Evolutionary conservation across 192 early-diverging fungal species (phyloP).

Genomic region (Geranomyces michiganensis): DNA sequence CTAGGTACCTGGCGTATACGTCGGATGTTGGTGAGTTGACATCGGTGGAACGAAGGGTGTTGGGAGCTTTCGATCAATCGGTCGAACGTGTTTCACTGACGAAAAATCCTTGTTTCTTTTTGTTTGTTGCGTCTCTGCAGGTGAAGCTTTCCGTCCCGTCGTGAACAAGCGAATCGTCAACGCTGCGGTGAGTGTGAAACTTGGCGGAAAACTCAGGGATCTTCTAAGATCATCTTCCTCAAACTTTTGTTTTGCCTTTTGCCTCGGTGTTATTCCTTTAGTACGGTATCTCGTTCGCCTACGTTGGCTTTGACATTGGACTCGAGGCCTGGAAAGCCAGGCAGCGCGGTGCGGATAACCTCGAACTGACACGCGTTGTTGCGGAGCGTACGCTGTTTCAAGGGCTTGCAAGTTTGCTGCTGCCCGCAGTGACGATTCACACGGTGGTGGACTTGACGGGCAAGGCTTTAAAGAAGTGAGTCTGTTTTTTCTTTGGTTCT

Average conservation of each 20-base stretch:
- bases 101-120: too few relatives aligned
- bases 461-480: constrained; percentile 36
- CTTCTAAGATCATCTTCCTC: too few relatives aligned
- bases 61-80: too few relatives aligned
- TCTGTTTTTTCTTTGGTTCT: neutral
- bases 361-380: constrained; percentile 50
- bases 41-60: too few relatives aligned
- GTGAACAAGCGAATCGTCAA: constrained; percentile 57
- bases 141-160: constrained; percentile 71
- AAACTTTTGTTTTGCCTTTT: neutral
- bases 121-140: neutral
- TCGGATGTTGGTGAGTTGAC: constrained; percentile 57
- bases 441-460: constrained; percentile 59
- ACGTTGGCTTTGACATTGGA: constrained; percentile 62
- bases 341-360: constrained; percentile 45
- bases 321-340: constrained; percentile 63
- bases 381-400: constrained; percentile 67
- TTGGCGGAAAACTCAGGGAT: constrained; percentile 64
- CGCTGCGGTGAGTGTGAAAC: constrained; percentile 33
- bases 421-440: constrained; percentile 69
- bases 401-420: constrained; percentile 57
- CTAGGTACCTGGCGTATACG: constrained; percentile 61
- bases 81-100: too few relatives aligned
- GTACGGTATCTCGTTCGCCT: constrained; percentile 5
- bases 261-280: neutral